Evolutionary conservation across 371 early-diverging fungal genomes (phyloP).

Genomic region (Mortierella sp.): DNA sequence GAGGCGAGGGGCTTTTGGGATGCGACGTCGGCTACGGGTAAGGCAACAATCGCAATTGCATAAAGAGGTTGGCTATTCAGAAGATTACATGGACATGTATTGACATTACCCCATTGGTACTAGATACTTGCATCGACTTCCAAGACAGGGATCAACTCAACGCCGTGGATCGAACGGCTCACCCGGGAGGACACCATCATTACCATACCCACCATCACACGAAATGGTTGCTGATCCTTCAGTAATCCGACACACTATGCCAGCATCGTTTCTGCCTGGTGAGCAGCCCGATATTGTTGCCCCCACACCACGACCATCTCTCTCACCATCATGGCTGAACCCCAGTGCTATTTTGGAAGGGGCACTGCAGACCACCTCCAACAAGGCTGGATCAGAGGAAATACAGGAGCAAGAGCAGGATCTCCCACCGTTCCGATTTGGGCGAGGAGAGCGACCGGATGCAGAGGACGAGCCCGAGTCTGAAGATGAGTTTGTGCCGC

Average conservation of each 20-base stretch:
- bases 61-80: not conserved
- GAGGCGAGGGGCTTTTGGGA: slow-evolving; percentile 77
- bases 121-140: slow-evolving; percentile 56
- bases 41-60: slow-evolving; percentile 15
- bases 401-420: slow-evolving; percentile 34
- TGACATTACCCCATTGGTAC: not conserved
- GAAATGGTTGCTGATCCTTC: slow-evolving; percentile 25
- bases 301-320: slow-evolving; percentile 51
- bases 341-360: slow-evolving; percentile 33
- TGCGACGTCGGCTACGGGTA: slow-evolving; percentile 81
- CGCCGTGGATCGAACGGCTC: slow-evolving; percentile 26
- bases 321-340: slow-evolving; percentile 49
- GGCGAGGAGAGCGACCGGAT: slow-evolving; percentile 54
- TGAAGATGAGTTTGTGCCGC: slow-evolving; percentile 46
- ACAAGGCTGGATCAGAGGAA: not conserved
- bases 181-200: slow-evolving; percentile 32
- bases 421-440: slow-evolving; percentile 49
- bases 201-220: slow-evolving; percentile 47
- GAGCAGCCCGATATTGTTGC: slow-evolving; percentile 44
- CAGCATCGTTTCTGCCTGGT: slow-evolving; percentile 42
- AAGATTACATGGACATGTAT: not conserved
- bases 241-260: slow-evolving; percentile 34
- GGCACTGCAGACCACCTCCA: slow-evolving; percentile 13
- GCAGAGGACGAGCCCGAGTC: slow-evolving; percentile 57
- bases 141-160: slow-evolving; percentile 34